Evolutionary conservation across 2,329 filamentous ascomycete genomes (phyloP).

Genomic region (Alternaria gansuensis): DNA sequence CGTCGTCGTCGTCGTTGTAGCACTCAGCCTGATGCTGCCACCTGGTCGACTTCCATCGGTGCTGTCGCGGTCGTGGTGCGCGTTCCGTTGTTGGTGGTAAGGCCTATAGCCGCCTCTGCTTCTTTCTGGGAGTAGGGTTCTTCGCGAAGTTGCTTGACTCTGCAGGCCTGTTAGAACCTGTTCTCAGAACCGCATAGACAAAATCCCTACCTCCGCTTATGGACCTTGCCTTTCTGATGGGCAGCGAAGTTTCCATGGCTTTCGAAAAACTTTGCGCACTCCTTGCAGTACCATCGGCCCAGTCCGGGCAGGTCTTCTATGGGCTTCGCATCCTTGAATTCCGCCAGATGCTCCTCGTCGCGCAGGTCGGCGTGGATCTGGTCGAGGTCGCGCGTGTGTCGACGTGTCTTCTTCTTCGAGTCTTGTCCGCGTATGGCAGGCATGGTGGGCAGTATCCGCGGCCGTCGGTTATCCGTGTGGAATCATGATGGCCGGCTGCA

Average conservation of each 20-base stretch:
- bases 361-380: conserved; percentile 86
- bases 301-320: conserved; percentile 87
- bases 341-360: conserved; percentile 79
- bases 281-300: conserved; percentile 85
- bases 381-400: conserved; percentile 79
- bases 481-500: conserved; percentile 36
- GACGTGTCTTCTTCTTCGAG: conserved; percentile 60
- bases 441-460: conserved; percentile 52
- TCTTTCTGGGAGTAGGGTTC: conserved; percentile 87
- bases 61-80: conserved; percentile 41
- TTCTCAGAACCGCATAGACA: background rate
- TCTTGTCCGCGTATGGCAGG: conserved; percentile 61
- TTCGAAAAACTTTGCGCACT: conserved; percentile 98
- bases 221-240: conserved; percentile 87
- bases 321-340: conserved; percentile 80
- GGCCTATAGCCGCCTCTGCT: conserved; percentile 80
- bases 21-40: conserved; percentile 25
- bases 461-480: conserved; percentile 39
- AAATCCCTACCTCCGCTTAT: conserved; percentile 78
- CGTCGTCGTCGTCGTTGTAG: background rate
- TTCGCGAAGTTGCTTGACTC: conserved; percentile 81
- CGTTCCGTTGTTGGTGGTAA: conserved; percentile 73
- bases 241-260: conserved; percentile 76
- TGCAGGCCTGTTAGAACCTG: conserved; percentile 52
- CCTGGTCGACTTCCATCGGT: conserved; percentile 49